These are phyloP conservation scores for Anthostomella pinea DNA, from an alignment of 2,329 filamentous ascomycete genomes.

Conservation along the genomic window DNA sequence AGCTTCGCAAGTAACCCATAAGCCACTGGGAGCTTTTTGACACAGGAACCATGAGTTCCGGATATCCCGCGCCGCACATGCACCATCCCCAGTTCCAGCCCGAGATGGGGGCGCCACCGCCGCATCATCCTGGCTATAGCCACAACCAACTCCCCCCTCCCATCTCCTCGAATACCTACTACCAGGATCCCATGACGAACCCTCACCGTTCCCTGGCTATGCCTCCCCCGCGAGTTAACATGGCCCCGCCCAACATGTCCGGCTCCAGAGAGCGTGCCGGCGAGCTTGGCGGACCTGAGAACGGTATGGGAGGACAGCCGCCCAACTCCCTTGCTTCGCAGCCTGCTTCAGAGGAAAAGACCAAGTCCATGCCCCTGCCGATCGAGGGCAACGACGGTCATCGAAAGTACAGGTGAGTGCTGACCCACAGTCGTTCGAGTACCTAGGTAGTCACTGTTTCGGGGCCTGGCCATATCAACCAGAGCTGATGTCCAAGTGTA, in stretches of 20 bases:
- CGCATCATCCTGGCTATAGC: conserved; percentile 28
- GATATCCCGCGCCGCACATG: conserved; percentile 29
- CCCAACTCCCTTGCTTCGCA: conserved; percentile 22
- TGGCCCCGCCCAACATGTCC: conserved; percentile 28
- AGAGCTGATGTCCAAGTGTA: conserved; percentile 15
- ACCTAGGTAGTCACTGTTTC: background rate
- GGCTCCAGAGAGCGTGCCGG: conserved; percentile 25
- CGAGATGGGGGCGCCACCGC: conserved; percentile 27
- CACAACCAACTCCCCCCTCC: conserved; percentile 29
- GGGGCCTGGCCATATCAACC: conserved; percentile 3
- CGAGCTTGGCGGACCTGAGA: conserved; percentile 25
- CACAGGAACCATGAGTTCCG: conserved; percentile 28
- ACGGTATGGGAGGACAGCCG: conserved; percentile 20
- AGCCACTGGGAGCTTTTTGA: conserved; percentile 9
- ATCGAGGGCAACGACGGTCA: conserved; percentile 27
- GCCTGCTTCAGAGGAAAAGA: conserved; percentile 24
- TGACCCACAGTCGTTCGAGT: too few species aligned
- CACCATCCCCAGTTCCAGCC: conserved; percentile 28
- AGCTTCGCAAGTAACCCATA: too few species aligned
- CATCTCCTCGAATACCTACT: conserved; percentile 27
- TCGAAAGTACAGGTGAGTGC: conserved; percentile 29
- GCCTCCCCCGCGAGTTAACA: conserved; percentile 30
- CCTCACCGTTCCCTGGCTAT: conserved; percentile 29
- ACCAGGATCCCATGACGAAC: conserved; percentile 29
- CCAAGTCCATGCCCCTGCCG: conserved; percentile 22